Conservation (phyloP, 2,329 filamentous ascomycete genomes). For the Penicillium sp. region DNA sequence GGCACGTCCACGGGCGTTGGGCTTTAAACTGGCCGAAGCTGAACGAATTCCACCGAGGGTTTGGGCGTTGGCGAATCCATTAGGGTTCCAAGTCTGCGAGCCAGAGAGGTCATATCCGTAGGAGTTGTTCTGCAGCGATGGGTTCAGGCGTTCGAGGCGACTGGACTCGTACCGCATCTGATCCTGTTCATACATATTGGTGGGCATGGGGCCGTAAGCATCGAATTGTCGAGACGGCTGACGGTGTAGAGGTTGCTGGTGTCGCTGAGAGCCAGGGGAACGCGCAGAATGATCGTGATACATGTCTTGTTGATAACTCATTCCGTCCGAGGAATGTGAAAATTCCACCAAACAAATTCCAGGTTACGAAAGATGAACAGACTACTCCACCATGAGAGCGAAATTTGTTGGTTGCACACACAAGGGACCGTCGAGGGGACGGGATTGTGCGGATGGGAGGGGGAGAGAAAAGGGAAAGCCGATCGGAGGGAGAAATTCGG, state of each 20-base stretch:
- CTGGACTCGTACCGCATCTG: conserved; percentile 56
- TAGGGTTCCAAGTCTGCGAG: conserved; percentile 78
- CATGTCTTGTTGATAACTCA: conserved; percentile 46
- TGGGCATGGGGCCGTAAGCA: conserved; percentile 62
- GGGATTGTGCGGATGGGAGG: conserved; percentile 14
- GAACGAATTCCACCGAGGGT: conserved; percentile 61
- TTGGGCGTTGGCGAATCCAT: conserved; percentile 64
- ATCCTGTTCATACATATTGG: conserved; percentile 66
- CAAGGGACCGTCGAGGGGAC: conserved; percentile 13
- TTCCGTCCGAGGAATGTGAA: conserved; percentile 34
- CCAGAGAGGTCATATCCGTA: conserved; percentile 66
- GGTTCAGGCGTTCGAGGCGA: conserved; percentile 55
- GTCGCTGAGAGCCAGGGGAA: conserved; percentile 70
- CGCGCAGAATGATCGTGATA: conserved; percentile 67
- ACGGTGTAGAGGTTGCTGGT: conserved; percentile 62
- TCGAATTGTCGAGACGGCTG: conserved; percentile 77
- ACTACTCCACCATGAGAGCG: conserved; percentile 36
- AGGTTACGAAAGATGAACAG: conserved; percentile 6
- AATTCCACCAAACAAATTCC: conserved; percentile 28
- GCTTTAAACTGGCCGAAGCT: conserved; percentile 56
- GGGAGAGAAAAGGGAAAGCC: conserved; percentile 15
- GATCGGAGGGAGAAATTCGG: conserved; percentile 12
- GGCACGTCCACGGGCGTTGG: conserved; percentile 52
- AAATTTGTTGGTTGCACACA: not conserved
- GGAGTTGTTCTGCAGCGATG: conserved; percentile 54